Conservation (phyloP, 257 asterid species). For the Catharanthus roseus region DNA sequence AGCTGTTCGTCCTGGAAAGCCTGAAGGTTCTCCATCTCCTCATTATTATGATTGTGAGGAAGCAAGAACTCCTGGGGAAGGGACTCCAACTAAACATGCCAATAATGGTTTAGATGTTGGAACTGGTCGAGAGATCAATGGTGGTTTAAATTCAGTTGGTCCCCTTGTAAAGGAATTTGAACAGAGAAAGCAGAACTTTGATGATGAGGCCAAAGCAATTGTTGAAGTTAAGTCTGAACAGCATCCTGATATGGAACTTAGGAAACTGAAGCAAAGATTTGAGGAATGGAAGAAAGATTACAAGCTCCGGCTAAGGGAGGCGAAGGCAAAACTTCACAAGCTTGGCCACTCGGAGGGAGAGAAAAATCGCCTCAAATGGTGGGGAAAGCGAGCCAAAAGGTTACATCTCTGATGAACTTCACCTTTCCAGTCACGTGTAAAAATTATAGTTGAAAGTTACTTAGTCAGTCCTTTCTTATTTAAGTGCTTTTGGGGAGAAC, state of each 20-base stretch:
- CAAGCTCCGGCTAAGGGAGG: conserved; percentile 57
- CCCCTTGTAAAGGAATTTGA: conserved; percentile 67
- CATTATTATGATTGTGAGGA: conserved; percentile 61
- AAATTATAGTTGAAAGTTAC: conserved; percentile 7
- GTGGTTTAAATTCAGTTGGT: conserved; percentile 29
- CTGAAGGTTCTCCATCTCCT: conserved; percentile 52
- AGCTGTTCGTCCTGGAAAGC: conserved; percentile 33
- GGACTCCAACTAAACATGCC: conserved; percentile 45
- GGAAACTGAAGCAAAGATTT: conserved; percentile 51
- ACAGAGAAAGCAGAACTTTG: conserved; percentile 45
- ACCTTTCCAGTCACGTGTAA: conserved; percentile 5
- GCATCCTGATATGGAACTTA: conserved; percentile 37
- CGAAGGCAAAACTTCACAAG: conserved; percentile 45
- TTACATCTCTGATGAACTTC: conserved; percentile 11
- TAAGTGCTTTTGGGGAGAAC: background rate
- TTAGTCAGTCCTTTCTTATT: background rate
- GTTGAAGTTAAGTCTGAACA: conserved; percentile 40
- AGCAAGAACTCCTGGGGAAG: conserved; percentile 52
- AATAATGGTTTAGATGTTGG: conserved; percentile 32
- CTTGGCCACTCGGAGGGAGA: conserved; percentile 42
- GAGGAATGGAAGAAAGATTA: conserved; percentile 64
- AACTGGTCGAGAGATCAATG: conserved; percentile 35
- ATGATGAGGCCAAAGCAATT: conserved; percentile 44
- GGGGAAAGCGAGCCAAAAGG: conserved; percentile 59
- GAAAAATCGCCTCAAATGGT: conserved; percentile 51